A percentile compares a stretch with the other conserved stretches of the same genome.
These are phyloP conservation scores for Pseudogymnoascus verrucosus DNA, from an alignment of 2,329 filamentous ascomycete genomes.

Conservation along the genomic window DNA sequence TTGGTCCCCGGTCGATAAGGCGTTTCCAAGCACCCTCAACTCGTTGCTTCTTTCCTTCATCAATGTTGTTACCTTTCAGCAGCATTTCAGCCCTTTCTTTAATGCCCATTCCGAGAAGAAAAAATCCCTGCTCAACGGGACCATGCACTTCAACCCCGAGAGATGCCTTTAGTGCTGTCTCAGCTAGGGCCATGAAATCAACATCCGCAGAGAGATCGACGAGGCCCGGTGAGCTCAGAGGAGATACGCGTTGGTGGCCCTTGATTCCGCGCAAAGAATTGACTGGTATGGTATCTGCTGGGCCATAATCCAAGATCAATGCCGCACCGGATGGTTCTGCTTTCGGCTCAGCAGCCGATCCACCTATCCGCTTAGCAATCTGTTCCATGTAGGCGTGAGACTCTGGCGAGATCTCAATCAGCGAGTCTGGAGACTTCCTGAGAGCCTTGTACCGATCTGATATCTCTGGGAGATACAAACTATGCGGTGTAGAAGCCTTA, in stretches of 20 bases:
- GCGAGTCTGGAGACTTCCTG: conserved; percentile 56
- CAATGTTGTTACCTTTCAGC: conserved; percentile 37
- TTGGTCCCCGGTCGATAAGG: conserved; percentile 71
- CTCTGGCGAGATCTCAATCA: conserved; percentile 88
- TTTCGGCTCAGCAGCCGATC: conserved; percentile 48
- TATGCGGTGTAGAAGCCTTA: conserved; percentile 68
- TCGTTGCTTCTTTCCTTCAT: conserved; percentile 46
- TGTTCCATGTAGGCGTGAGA: conserved; percentile 71
- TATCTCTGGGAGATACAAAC: conserved; percentile 73
- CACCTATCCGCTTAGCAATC: conserved; percentile 79
- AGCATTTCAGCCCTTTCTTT: conserved; percentile 65
- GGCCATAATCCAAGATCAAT: conserved; percentile 93
- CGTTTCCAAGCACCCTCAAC: conserved; percentile 71
- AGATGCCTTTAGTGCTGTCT: conserved; percentile 68
- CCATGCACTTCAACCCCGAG: conserved; percentile 85
- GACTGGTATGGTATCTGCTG: conserved; percentile 66
- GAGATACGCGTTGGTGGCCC: conserved; percentile 65
- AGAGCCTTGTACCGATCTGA: conserved; percentile 73
- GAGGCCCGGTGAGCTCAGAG: conserved; percentile 69
- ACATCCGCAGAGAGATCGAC: conserved; percentile 91
- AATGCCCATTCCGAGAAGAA: conserved; percentile 76
- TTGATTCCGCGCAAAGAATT: conserved; percentile 89
- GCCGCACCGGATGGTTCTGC: conserved; percentile 68
- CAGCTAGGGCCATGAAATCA: conserved; percentile 81
- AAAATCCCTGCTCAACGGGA: conserved; percentile 76